Conservation (phyloP, 345 rosid species). For the Capsella bursapastoris region DNA sequence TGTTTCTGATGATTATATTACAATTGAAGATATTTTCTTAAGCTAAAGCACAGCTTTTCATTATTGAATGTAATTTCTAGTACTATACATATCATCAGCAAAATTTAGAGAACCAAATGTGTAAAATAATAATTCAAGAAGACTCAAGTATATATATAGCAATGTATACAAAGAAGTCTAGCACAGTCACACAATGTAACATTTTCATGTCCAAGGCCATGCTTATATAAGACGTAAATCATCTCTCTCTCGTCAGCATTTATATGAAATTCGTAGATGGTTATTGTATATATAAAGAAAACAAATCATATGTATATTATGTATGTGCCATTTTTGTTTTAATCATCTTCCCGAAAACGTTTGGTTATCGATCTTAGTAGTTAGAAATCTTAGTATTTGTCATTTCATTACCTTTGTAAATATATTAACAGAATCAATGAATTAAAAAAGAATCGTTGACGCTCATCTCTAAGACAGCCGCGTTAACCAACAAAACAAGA, state of each 20-base stretch:
- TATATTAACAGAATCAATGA: neutral
- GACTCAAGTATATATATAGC: too few species aligned
- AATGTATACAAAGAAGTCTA: too few species aligned
- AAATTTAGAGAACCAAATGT: neutral
- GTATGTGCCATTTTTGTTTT: neutral
- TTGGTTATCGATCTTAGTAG: neutral
- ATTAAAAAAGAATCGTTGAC: neutral
- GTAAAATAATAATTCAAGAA: too few species aligned
- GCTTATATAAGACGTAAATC: too few species aligned
- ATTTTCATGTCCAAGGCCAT: too few species aligned
- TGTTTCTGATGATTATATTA: neutral
- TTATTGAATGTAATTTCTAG: neutral
- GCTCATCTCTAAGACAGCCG: neutral
- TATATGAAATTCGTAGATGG: too few species aligned
- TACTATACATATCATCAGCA: neutral
- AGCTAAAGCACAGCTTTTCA: neutral
- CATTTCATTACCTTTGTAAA: neutral
- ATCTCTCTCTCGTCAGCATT: too few species aligned
- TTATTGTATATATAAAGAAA: too few species aligned
- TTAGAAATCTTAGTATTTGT: neutral
- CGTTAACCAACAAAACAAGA: constrained; percentile 30
- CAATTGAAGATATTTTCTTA: constrained; percentile 7
- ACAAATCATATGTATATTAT: too few species aligned
- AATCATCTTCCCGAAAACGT: neutral
- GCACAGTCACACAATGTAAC: too few species aligned